These are phyloP conservation scores for Globisporangium camurandrum DNA, from an alignment of 352 stramenopile species.

Conservation along the genomic window DNA sequence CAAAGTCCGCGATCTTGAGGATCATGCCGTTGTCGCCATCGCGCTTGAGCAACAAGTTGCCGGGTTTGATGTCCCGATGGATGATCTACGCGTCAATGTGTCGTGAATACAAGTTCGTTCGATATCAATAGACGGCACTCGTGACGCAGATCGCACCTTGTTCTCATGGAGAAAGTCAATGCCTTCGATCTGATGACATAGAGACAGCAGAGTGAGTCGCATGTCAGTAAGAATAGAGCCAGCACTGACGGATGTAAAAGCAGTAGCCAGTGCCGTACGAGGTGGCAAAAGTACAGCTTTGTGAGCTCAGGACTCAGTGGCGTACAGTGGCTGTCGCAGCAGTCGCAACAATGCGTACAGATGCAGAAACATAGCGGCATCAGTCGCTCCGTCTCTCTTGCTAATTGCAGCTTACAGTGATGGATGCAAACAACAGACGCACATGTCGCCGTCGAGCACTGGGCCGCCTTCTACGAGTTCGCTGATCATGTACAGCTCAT, in stretches of 20 bases:
- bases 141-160: slow-evolving; percentile 25
- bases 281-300: slow-evolving; percentile 69
- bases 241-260: neutral
- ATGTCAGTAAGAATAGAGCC: too few species aligned
- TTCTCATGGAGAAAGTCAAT: slow-evolving; percentile 81
- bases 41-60: slow-evolving; percentile 65
- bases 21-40: slow-evolving; percentile 44
- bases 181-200: slow-evolving; percentile 80
- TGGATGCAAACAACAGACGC: too few species aligned
- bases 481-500: slow-evolving; percentile 81
- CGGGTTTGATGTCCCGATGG: slow-evolving; percentile 77
- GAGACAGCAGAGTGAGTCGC: too few species aligned
- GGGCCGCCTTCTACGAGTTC: slow-evolving; percentile 67
- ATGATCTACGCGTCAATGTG: slow-evolving; percentile 34
- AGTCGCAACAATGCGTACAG: too few species aligned
- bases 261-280: slow-evolving; percentile 26
- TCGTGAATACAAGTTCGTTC: neutral
- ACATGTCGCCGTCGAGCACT: slow-evolving; percentile 64
- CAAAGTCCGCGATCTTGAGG: slow-evolving; percentile 81
- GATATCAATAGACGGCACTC: too few species aligned
- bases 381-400: too few species aligned
- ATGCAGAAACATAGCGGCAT: too few species aligned
- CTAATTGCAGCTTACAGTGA: too few species aligned
- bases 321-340: slow-evolving; percentile 44
- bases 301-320: slow-evolving; percentile 47